Conservation (phyloP, 305 asterid genomes). For the Fraxinus platypoda region DNA sequence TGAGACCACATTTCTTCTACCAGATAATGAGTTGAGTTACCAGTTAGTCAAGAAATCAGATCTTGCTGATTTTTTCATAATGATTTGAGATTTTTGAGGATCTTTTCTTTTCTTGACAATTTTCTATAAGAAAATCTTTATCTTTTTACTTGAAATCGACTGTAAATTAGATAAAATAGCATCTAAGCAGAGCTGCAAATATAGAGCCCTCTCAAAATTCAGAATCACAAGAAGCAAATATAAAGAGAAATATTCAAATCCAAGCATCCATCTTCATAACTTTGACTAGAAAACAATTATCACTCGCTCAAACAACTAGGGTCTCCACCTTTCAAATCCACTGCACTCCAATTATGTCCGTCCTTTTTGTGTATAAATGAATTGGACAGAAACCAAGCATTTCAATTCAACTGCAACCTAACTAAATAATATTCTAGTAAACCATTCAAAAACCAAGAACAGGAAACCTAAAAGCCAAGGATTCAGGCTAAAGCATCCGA, state of each 20-base stretch:
- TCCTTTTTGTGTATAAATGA: background rate
- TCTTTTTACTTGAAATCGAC: background rate
- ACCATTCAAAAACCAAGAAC: slow-evolving; percentile 8
- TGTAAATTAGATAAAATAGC: background rate
- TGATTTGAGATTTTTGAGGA: background rate
- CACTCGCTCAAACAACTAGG: slow-evolving; percentile 10
- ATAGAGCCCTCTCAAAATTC: slow-evolving; percentile 9
- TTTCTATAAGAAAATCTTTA: background rate
- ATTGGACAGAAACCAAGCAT: slow-evolving; percentile 1
- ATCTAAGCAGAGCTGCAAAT: slow-evolving; percentile 7
- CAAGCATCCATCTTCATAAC: slow-evolving; percentile 9
- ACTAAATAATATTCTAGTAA: background rate
- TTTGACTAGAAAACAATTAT: background rate
- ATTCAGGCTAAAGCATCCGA: background rate
- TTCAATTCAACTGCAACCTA: slow-evolving; percentile 13
- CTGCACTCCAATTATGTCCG: slow-evolving; percentile 18
- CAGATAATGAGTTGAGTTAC: background rate
- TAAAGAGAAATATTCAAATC: slow-evolving; percentile 21
- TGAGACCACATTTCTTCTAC: background rate
- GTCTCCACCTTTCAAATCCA: background rate
- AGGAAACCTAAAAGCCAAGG: background rate
- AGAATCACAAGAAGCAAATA: slow-evolving; percentile 15
- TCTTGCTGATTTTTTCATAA: background rate
- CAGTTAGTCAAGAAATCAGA: background rate
- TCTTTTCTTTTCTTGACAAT: slow-evolving; percentile 11